These are phyloP conservation scores for Eucalyptus sp. DNA, from an alignment of 345 rosid genomes.

Conservation along the genomic window DNA sequence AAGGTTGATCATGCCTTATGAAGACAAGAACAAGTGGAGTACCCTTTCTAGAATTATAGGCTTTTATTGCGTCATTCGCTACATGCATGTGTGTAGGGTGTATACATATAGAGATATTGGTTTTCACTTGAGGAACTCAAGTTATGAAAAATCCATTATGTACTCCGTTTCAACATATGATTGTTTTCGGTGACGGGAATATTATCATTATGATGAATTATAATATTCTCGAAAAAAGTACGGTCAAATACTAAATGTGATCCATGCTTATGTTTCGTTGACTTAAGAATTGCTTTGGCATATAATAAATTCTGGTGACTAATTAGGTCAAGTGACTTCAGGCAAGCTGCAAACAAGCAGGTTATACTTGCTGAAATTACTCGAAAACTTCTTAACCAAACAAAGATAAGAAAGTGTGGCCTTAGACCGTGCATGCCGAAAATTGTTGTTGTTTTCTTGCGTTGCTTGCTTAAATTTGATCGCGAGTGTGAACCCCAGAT, in stretches of 20 bases:
- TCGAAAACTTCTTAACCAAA: background rate
- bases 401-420: background rate
- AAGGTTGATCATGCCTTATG: background rate
- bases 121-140: background rate
- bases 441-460: background rate
- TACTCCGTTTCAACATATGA: background rate
- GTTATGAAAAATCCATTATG: background rate
- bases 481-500: background rate
- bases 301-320: background rate
- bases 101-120: background rate
- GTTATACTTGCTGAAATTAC: background rate
- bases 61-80: too few species aligned
- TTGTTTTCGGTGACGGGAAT: background rate
- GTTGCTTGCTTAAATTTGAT: background rate
- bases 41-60: background rate
- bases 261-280: background rate
- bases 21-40: background rate
- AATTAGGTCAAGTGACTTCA: background rate
- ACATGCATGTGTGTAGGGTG: background rate
- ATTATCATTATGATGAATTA: background rate
- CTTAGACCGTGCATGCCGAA: background rate
- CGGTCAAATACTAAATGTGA: background rate
- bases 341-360: background rate
- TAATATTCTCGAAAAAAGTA: background rate
- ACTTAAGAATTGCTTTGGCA: background rate